These are phyloP conservation scores for Cutaneotrichosporon sp. DNA, from an alignment of 1,284 basidiomycete species.

Conservation along the genomic window DNA sequence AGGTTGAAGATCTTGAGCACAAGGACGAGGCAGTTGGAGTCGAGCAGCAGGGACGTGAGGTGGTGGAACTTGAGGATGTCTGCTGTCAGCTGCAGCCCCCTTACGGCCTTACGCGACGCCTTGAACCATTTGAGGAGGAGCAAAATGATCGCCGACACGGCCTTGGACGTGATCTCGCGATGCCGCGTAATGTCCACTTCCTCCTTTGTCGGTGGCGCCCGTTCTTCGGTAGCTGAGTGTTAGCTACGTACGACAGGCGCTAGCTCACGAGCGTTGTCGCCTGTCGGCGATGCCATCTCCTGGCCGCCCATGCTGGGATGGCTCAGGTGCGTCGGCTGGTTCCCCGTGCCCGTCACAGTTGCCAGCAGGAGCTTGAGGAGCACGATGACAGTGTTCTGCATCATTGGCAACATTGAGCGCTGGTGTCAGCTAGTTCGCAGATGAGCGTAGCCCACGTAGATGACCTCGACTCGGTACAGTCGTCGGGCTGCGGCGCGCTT, in stretches of 20 bases:
- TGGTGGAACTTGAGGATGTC: constrained; percentile 99
- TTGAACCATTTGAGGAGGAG: constrained; percentile 97
- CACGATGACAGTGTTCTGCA: constrained; percentile 83
- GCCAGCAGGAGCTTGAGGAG: constrained; percentile 81
- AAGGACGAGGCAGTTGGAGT: constrained; percentile 89
- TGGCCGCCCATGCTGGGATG: constrained; percentile 50
- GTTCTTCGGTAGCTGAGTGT: constrained; percentile 47
- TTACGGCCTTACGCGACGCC: constrained; percentile 67
- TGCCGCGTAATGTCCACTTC: constrained; percentile 93
- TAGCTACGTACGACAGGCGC: too few species aligned
- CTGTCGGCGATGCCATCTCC: constrained; percentile 45
- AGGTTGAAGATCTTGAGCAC: constrained; percentile 98
- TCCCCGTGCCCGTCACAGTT: constrained; percentile 72
- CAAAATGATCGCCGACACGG: constrained; percentile 88
- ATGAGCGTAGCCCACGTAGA: constrained; percentile 65
- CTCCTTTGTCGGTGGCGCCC: constrained; percentile 74
- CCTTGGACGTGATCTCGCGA: constrained; percentile 96
- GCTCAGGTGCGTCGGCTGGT: constrained; percentile 38
- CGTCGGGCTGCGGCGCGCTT: constrained; percentile 72
- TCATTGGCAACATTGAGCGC: constrained; percentile 66
- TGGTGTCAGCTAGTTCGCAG: constrained; percentile 12
- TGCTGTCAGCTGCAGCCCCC: constrained; percentile 36
- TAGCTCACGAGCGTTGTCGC: constrained; percentile 57
- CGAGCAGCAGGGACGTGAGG: constrained; percentile 85
- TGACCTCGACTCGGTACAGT: constrained; percentile 77